Base-by-base conservation (phyloP, 768 basidiomycete genomes). In the Trametes cubensis region DNA sequence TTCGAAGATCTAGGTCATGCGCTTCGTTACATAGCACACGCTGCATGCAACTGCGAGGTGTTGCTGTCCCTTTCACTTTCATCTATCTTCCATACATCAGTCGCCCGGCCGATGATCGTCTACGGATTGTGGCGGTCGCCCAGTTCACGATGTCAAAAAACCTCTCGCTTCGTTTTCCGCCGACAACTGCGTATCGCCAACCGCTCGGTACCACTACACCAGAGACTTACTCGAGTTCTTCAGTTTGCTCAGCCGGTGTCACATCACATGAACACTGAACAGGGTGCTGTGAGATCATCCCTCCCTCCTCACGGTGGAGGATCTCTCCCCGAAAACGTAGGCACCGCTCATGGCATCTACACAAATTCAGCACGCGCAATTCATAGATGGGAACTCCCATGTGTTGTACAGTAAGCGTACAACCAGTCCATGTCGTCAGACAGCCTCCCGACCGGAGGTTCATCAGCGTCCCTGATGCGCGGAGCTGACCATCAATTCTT, bases 381-480 rank as follows among this genome's bases (percentile, higher is more conserved):
- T 34, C 10, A 34, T 2, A 13, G 4, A 15, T 18, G 20, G 42
- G 42, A 11, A 6, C 23, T 38, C 1, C 0, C 55, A 21, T 30
- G 45, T 38, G 55, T 45, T 21, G 10, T 46, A 8, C 14, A 17
- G 11, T n/a, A 4, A 39, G 55, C 30, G 55, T 42, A 28, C 34
- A 14, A 45, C 45, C 15, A 20, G 45, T 28, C 23, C 39, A 54
- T 41, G 39, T 23, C n/a, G 51, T 23, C 52, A 54, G 40, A 34
- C 52, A 42, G 39, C 34, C 38, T 52, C 34, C 51, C 20, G 51
- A 38, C 21, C 40, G 26, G 15, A 4, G 17, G n/a, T 3, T 26
- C 55, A 58, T 58, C 57, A 58, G n/a, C 18, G 47, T 26, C 25
- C 57, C 57, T 57, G 57, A 58, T 50, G 57, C 57, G 57, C 57